Conservation (phyloP, 306 rosid species). For the Boehmeria nivea region DNA sequence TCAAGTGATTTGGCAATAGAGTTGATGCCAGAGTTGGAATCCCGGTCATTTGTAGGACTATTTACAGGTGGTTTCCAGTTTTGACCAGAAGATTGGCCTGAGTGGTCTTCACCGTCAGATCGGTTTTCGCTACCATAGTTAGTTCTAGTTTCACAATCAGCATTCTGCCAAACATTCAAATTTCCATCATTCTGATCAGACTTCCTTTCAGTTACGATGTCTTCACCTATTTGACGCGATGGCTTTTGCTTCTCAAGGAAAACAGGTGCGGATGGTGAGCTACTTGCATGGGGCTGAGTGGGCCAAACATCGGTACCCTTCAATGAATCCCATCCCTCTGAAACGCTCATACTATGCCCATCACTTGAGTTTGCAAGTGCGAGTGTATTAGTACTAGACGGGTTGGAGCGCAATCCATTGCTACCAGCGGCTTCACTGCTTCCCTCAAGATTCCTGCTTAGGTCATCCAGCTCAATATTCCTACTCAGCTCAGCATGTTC, state of each 20-base stretch:
- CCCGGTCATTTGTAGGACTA: constrained; percentile 41
- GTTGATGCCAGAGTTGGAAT: constrained; percentile 33
- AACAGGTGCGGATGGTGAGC: constrained; percentile 37
- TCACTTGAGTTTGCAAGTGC: constrained; percentile 39
- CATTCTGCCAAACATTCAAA: constrained; percentile 31
- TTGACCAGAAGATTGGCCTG: constrained; percentile 68
- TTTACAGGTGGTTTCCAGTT: constrained; percentile 43
- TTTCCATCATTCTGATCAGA: constrained; percentile 38
- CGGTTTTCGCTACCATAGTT: constrained; percentile 47
- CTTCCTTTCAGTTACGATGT: constrained; percentile 23
- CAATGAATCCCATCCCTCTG: constrained; percentile 32
- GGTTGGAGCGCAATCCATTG: constrained; percentile 39
- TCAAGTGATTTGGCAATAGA: constrained; percentile 34
- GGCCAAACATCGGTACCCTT: constrained; percentile 33
- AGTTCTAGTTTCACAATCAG: constrained; percentile 43
- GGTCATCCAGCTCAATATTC: constrained; percentile 28
- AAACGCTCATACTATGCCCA: constrained; percentile 29
- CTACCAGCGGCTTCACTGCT: constrained; percentile 44
- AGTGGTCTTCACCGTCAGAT: constrained; percentile 62
- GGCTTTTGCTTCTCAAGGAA: constrained; percentile 31
- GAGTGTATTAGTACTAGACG: constrained; percentile 34
- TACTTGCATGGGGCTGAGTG: constrained; percentile 31
- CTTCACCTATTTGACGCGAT: constrained; percentile 35
- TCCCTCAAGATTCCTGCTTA: not conserved
- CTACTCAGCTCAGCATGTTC: constrained; percentile 27